These are phyloP conservation scores for Globisporangium camurandrum DNA, from an alignment of 352 stramenopile species.

Conservation along the genomic window DNA sequence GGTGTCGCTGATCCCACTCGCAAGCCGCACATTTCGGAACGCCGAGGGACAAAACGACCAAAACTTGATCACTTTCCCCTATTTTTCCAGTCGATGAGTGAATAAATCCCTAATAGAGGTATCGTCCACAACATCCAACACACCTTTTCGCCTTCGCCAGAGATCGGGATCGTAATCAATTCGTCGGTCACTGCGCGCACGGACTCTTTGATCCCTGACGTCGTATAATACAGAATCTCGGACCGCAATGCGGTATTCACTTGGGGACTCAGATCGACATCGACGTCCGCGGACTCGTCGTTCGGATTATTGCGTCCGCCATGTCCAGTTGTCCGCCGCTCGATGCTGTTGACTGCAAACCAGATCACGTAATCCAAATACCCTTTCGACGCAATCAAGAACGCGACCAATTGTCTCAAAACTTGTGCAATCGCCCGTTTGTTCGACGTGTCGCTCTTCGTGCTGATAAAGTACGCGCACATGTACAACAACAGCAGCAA, in stretches of 20 bases:
- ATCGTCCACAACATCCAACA: background rate
- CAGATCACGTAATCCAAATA: slow-evolving; percentile 88
- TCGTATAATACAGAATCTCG: slow-evolving; percentile 89
- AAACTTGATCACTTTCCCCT: slow-evolving; percentile 80
- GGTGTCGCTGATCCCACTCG: slow-evolving; percentile 71
- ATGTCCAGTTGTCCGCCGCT: slow-evolving; percentile 47
- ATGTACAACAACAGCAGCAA: slow-evolving; percentile 84
- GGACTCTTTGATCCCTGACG: slow-evolving; percentile 83
- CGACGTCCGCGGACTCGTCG: slow-evolving; percentile 67
- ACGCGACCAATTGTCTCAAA: slow-evolving; percentile 73
- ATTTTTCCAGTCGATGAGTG: no score
- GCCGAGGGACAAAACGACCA: slow-evolving; percentile 81
- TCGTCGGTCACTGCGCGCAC: slow-evolving; percentile 68
- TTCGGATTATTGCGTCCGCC: slow-evolving; percentile 28
- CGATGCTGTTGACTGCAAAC: slow-evolving; percentile 87
- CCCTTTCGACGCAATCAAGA: slow-evolving; percentile 76
- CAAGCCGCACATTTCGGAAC: slow-evolving; percentile 82
- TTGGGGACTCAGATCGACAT: slow-evolving; percentile 82
- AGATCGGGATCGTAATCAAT: slow-evolving; percentile 74
- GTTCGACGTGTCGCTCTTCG: slow-evolving; percentile 48
- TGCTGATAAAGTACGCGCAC: slow-evolving; percentile 85
- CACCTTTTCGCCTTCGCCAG: slow-evolving; percentile 63
- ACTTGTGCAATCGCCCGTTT: slow-evolving; percentile 62
- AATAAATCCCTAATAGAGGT: no score
- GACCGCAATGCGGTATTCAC: slow-evolving; percentile 83